Base-by-base conservation (phyloP, 73 alveolate genomes). In the Paramecium tetraurelia region DNA sequence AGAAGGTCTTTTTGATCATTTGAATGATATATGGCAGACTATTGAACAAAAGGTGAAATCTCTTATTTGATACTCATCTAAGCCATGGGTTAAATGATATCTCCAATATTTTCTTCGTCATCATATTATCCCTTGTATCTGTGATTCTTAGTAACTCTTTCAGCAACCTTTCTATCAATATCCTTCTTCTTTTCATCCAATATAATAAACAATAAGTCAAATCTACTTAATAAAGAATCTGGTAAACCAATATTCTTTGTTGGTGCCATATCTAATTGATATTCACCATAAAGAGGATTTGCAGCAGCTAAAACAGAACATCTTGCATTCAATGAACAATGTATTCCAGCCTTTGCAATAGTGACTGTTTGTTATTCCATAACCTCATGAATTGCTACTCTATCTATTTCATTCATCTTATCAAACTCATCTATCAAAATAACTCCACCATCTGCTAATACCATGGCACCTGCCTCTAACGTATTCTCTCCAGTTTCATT, bases 401-500 rank as follows among this genome's bases (percentile, higher is more conserved):
- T 96, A 92, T 99, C 99, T 58, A 95, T 95, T 88, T 98, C 99
- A 94, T 96, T 99, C 99, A 99, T 99, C 96, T 99, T 99, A 95
- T 99, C 99, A 95, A 99, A 99, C 95, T 99, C 99, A 93, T 99
- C 99, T 92, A 99, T 99, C 93, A 99, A 98, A 21, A 99, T 99
- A 27, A 97, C 93, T n/a, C 99, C 99, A 68, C 99, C 93, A 92
- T 98, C 99, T 35, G 99, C 99, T 33, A 99, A 95, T 44, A 99
- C 99, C 99, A 99, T 99, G 18, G 99, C 99, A 18, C 99, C 99
- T 7, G 99, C 99, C 90, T 98, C 99, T 41, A 98, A 93, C 77
- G 94, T 99, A 89, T 98, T 96, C 41, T 98, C 99, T 2, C 99
- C 99, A 7, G 99, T 95, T 46, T 98, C 99, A 92, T 94, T 89